phyloP scores from a whole-genome alignment of 352 stramenopile species.

The Phytophthora idaei region DNA sequence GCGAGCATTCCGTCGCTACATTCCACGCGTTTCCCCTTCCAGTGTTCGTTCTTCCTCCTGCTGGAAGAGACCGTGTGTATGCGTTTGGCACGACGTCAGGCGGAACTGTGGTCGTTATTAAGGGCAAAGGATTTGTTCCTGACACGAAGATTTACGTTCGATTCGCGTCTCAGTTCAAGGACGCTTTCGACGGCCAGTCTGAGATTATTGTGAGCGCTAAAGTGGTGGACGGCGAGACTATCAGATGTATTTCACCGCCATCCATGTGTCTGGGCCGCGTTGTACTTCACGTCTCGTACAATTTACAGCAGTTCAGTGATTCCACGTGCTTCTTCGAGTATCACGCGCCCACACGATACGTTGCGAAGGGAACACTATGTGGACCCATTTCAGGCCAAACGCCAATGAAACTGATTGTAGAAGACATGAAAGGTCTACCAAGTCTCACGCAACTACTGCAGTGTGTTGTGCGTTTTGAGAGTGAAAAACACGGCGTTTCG shows the following conservation, averaged over 20 bases:
- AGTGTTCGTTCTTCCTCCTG: conserved; percentile 54
- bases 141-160: conserved; percentile 71
- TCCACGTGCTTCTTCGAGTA: conserved; percentile 78
- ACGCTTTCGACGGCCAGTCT: conserved; percentile 38
- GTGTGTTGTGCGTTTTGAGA: conserved; percentile 54
- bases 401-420: conserved; percentile 48
- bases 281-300: conserved; percentile 68
- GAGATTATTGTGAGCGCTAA: conserved; percentile 56
- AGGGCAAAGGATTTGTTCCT: conserved; percentile 60
- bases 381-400: conserved; percentile 64
- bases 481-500: conserved; percentile 28
- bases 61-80: conserved; percentile 44
- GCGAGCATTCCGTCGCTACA: conserved; percentile 18
- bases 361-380: conserved; percentile 52
- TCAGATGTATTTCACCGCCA: conserved; percentile 53
- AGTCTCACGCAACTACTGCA: conserved; percentile 45
- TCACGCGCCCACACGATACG: conserved; percentile 51
- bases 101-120: conserved; percentile 57
- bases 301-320: conserved; percentile 72
- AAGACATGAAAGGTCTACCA: conserved; percentile 47
- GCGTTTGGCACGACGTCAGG: conserved; percentile 56
- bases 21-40: conserved; percentile 69
- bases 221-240: conserved; percentile 58
- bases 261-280: conserved; percentile 42
- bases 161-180: conserved; percentile 51